phyloP scores from a whole-genome alignment of 768 basidiomycete genomes.

The Suillus americanus region DNA sequence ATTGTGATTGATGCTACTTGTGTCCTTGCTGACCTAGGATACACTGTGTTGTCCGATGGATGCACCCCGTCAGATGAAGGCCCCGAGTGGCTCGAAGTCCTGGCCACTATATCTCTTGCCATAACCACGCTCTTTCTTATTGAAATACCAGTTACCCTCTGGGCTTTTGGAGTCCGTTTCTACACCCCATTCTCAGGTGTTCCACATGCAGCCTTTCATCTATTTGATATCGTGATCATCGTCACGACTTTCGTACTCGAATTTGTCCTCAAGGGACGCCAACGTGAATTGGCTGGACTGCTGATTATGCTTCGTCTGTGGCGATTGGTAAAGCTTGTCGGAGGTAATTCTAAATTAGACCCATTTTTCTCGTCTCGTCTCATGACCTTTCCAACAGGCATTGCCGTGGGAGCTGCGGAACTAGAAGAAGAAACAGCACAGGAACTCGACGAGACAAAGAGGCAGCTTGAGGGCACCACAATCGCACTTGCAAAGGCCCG shows the following conservation, averaged over 20 bases:
- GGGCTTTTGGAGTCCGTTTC: constrained; percentile 60
- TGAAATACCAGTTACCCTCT: constrained; percentile 73
- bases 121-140: constrained; percentile 75
- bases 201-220: constrained; percentile 61
- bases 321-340: constrained; percentile 77
- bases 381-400: constrained; percentile 42
- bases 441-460: constrained; percentile 48
- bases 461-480: constrained; percentile 45
- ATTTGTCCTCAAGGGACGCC: constrained; percentile 62
- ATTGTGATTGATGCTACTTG: constrained; percentile 65
- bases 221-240: constrained; percentile 73
- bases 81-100: constrained; percentile 62
- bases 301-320: constrained; percentile 77
- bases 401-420: constrained; percentile 75
- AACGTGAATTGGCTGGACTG: constrained; percentile 68
- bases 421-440: constrained; percentile 55
- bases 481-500: constrained; percentile 43
- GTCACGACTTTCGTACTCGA: constrained; percentile 75
- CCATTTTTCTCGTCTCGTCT: not conserved
- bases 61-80: constrained; percentile 47
- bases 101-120: constrained; percentile 59
- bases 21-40: constrained; percentile 71
- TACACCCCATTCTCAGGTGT: constrained; percentile 61
- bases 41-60: constrained; percentile 57
- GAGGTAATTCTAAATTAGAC: constrained; percentile 35